Base-by-base conservation (phyloP, 305 asterid species). In the Fraxinus velutina region DNA sequence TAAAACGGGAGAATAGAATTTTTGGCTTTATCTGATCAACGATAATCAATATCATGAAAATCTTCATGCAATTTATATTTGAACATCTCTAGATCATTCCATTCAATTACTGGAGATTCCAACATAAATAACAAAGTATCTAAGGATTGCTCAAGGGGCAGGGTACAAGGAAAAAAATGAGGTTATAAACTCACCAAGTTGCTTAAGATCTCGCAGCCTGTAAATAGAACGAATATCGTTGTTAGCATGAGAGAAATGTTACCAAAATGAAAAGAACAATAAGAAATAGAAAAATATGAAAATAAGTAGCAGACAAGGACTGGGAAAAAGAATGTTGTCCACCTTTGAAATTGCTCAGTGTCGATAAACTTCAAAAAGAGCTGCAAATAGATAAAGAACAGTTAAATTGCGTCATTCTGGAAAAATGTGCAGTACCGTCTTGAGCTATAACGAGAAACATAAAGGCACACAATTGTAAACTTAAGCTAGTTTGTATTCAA, bases 161-260 rank as follows among this genome's bases (percentile, higher is more conserved):
- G 64, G 66, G 66, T 82, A 21, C 17, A 50, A 29, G 70, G 66
- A 39, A 32, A 44, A 24, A 17, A 83, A 17, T 6, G 75, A 15
- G 62, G 52, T 27, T 3, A 24, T 80, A 80, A 75, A 79, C 90
- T 87, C 78, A 93, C 99, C 99, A 79, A 95, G 91, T 90, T 95
- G 99, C 86, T 92, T 95, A 83, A 95, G 97, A 68, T 95, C 97
- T 13, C 98, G 99, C 85, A 95, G 90, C 97, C 99, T 93, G 92
- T 42, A 86, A 86, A 75, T 27, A 83, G 76, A 86, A 76, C 76
- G 83, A 62, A 78, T 30, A 84, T 66, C 17, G 50, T 60, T 50
- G 74, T 86, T 82, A 85, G 86, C 79, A 78, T 76, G 17, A 78
- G 22, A 29, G 21, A 55, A 32, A 73, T 60, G 73, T 44, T 21